Base-by-base conservation (phyloP, 176 grass and related monocot species). In the Alloteropsis semialata region DNA sequence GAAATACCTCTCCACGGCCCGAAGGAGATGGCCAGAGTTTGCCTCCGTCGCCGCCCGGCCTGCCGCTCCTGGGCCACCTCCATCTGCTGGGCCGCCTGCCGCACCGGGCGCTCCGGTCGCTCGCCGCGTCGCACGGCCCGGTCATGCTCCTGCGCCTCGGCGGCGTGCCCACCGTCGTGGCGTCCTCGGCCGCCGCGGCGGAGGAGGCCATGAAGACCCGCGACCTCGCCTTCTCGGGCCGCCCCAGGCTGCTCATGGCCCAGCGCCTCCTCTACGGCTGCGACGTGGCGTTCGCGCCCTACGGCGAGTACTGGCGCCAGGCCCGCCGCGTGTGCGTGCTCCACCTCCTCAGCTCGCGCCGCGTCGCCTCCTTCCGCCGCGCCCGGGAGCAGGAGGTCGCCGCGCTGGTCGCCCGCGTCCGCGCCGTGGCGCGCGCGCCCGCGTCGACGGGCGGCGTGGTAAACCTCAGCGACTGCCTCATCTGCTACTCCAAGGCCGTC, bases 291-390 rank as follows among this genome's bases (percentile, higher is more conserved):
- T 92, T 95, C 73, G 43, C 85, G 1, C 90, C 90, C 25, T 86
- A 90, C 76, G 88, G 90, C 19, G 79, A 89, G 8, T 79, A 83
- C 56, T 94, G 89, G 89, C 81, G 87, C 61, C 84, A 84, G 55
- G 58, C 81, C 5, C 81, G 87, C 37, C 88, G 77, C 84, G 84
- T 95, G 6, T 84, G 78, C 81, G 85, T 39, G 4, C 8, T 85
- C 1, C 86, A 94, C 85, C 63, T 96, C 38, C 71, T 96, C 58
- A 81, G 42, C 63, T 17, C 36, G 5, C 75, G 66, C 4, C 60
- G 84, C 30, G 48, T 82, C 33, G 56, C 76, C 1, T 85, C 87
- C 18, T 87, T 82, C 77, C 62, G 54, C 34, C 76, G 10, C 42
- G 63, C 81, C 36, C 27, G 87, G 64, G 81, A 61, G 33, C 8